Conservation (phyloP, 2,329 filamentous ascomycete genomes). For the Microcyclosporella mali region DNA sequence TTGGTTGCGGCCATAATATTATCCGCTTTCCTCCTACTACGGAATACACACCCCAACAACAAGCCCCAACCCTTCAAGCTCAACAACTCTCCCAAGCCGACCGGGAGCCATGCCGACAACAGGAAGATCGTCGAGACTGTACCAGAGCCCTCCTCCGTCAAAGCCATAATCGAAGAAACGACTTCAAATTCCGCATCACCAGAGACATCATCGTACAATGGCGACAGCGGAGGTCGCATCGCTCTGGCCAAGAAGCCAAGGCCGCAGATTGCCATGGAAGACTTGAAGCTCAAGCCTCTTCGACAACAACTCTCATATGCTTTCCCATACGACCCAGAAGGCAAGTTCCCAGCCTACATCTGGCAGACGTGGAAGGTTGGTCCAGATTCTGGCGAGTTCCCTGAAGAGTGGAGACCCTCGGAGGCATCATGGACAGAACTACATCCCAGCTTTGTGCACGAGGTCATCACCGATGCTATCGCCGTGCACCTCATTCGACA, state of each 20-base stretch:
- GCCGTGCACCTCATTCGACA: slow-evolving; percentile 75
- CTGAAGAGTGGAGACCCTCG: slow-evolving; percentile 65
- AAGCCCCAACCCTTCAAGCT: slow-evolving; percentile 14
- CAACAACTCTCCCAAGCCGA: slow-evolving; percentile 34
- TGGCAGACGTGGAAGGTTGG: slow-evolving; percentile 98
- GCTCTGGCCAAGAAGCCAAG: slow-evolving; percentile 38
- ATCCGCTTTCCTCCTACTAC: slow-evolving; percentile 63
- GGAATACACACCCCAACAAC: slow-evolving; percentile 49
- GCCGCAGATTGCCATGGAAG: slow-evolving; percentile 58
- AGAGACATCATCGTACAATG: slow-evolving; percentile 20
- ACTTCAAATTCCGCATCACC: slow-evolving; percentile 23
- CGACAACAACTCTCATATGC: slow-evolving; percentile 81
- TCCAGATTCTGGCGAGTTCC: slow-evolving; percentile 70
- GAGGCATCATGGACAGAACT: slow-evolving; percentile 85
- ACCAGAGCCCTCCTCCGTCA: slow-evolving; percentile 16
- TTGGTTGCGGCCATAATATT: slow-evolving; percentile 64
- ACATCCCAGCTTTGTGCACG: slow-evolving; percentile 89
- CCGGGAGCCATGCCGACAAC: slow-evolving; percentile 32
- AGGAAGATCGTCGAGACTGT: slow-evolving; percentile 26
- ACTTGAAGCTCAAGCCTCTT: slow-evolving; percentile 66
- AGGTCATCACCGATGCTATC: slow-evolving; percentile 89
- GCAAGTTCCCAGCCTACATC: slow-evolving; percentile 92
- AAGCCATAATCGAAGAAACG: slow-evolving; percentile 9
- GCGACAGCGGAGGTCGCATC: slow-evolving; percentile 23
- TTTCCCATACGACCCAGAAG: slow-evolving; percentile 83